A percentile compares a stretch with the other conserved stretches of the same genome.
phyloP scores from a whole-genome alignment of 768 basidiomycete species.

The Brasilioporus rufonigricans region DNA sequence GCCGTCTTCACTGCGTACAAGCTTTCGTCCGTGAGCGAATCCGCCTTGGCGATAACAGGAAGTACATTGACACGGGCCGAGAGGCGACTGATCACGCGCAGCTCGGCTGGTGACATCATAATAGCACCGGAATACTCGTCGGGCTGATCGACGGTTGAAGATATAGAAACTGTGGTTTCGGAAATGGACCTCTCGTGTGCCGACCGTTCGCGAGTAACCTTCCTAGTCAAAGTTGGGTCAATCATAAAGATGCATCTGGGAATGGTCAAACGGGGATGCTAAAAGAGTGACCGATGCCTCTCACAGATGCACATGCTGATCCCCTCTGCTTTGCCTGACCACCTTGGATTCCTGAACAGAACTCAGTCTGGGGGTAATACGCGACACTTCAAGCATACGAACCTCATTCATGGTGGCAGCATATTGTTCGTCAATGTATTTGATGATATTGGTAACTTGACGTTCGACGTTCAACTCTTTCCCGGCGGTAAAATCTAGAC shows the following conservation, averaged over 20 bases:
- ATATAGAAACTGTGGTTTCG: slow-evolving; percentile 57
- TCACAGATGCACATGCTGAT: slow-evolving; percentile 87
- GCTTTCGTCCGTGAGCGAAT: slow-evolving; percentile 80
- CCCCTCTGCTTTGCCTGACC: slow-evolving; percentile 79
- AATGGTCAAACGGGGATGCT: slow-evolving; percentile 13
- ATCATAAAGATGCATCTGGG: slow-evolving; percentile 81
- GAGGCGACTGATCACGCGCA: slow-evolving; percentile 75
- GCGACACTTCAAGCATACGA: slow-evolving; percentile 1
- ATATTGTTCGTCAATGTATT: slow-evolving; percentile 77
- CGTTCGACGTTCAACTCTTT: slow-evolving; percentile 77
- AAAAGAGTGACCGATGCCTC: slow-evolving; percentile 25
- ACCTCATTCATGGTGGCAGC: slow-evolving; percentile 89
- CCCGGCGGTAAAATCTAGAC: slow-evolving; percentile 71
- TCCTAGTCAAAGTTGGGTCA: slow-evolving; percentile 66
- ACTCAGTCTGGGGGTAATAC: background rate
- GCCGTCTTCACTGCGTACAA: slow-evolving; percentile 68
- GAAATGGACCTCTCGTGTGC: slow-evolving; percentile 58
- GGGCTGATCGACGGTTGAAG: slow-evolving; percentile 48
- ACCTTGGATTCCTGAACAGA: slow-evolving; percentile 78
- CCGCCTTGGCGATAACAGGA: slow-evolving; percentile 76
- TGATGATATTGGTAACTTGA: slow-evolving; percentile 70
- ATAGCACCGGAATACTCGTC: slow-evolving; percentile 49
- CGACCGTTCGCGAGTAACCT: slow-evolving; percentile 48
- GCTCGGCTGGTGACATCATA: slow-evolving; percentile 74
- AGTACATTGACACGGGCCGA: slow-evolving; percentile 75